Evolutionary conservation across 352 stramenopile genomes (phyloP).

Genomic region (Aphanomyces astaci): DNA sequence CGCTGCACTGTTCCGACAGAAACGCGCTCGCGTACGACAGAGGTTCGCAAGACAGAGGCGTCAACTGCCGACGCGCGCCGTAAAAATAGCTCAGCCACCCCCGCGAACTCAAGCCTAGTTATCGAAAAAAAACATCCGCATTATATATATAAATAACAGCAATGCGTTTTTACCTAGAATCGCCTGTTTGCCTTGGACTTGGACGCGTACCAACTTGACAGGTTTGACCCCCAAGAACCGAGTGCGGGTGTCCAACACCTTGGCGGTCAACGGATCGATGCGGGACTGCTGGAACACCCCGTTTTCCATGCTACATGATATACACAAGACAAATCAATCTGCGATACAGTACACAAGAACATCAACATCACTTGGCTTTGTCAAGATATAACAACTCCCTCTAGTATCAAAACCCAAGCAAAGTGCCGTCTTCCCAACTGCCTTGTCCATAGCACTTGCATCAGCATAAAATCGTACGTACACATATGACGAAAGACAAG

Average conservation of each 20-base stretch:
- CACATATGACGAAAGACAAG: no score
- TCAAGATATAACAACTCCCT: no score
- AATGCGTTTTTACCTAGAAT: constrained; percentile 92
- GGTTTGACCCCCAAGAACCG: constrained; percentile 92
- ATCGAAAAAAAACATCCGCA: not conserved
- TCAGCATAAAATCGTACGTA: not conserved
- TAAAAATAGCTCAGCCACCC: constrained; percentile 95
- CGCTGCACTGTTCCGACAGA: constrained; percentile 91
- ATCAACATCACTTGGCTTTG: no score
- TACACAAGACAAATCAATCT: not conserved
- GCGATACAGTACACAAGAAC: no score
- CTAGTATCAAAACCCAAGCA: no score
- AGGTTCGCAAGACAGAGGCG: constrained; percentile 93
- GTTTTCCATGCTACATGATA: constrained; percentile 82
- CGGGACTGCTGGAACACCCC: constrained; percentile 91
- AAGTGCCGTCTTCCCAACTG: no score
- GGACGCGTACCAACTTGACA: constrained; percentile 92
- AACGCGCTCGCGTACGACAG: constrained; percentile 95
- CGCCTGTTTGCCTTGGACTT: constrained; percentile 79
- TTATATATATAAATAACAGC: constrained; percentile 30
- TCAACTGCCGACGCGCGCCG: constrained; percentile 85
- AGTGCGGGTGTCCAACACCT: constrained; percentile 81
- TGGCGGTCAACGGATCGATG: constrained; percentile 83
- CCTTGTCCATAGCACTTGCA: no score
- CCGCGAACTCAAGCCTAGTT: constrained; percentile 32